phyloP scores from a whole-genome alignment of 495 filamentous ascomycete genomes.

The Chaetomidium leptoderma region DNA sequence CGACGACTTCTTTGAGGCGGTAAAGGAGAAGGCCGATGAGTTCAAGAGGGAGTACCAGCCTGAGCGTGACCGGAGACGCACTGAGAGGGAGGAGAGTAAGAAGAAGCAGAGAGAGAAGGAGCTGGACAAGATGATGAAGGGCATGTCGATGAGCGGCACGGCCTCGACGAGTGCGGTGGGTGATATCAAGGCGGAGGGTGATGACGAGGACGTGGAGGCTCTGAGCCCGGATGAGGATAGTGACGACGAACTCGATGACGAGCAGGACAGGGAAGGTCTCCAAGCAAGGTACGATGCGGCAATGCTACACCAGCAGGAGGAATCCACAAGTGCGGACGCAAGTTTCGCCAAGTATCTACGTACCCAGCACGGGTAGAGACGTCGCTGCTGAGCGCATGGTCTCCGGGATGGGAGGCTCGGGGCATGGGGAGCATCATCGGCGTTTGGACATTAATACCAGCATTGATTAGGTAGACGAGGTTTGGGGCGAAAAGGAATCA shows the following conservation, averaged over 20 bases:
- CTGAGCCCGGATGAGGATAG: slow-evolving; percentile 43
- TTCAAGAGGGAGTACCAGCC: slow-evolving; percentile 90
- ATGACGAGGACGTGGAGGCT: slow-evolving; percentile 50
- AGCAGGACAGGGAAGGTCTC: slow-evolving; percentile 55
- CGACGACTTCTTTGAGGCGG: slow-evolving; percentile 87
- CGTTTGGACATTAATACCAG: slow-evolving; percentile 46
- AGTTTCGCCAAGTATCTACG: slow-evolving; percentile 59
- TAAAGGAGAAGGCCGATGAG: slow-evolving; percentile 79
- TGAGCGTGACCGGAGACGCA: slow-evolving; percentile 74
- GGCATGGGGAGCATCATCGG: slow-evolving; percentile 23
- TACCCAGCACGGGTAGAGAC: slow-evolving; percentile 24
- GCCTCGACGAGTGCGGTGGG: slow-evolving; percentile 31
- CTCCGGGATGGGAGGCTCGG: not conserved
- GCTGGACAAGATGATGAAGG: slow-evolving; percentile 87
- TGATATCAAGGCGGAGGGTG: slow-evolving; percentile 53
- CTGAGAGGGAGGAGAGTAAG: slow-evolving; percentile 71
- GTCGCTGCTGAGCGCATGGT: not conserved
- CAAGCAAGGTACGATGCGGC: slow-evolving; percentile 59
- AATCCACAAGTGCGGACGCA: slow-evolving; percentile 48
- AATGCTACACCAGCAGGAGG: slow-evolving; percentile 44
- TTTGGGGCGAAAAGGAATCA: not conserved
- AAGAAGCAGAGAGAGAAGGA: slow-evolving; percentile 67
- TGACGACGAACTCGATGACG: slow-evolving; percentile 48
- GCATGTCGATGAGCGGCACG: slow-evolving; percentile 66
- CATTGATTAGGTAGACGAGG: slow-evolving; percentile 18